phyloP scores from a whole-genome alignment of 495 filamentous ascomycete genomes.

The Xylaria palmicola region DNA sequence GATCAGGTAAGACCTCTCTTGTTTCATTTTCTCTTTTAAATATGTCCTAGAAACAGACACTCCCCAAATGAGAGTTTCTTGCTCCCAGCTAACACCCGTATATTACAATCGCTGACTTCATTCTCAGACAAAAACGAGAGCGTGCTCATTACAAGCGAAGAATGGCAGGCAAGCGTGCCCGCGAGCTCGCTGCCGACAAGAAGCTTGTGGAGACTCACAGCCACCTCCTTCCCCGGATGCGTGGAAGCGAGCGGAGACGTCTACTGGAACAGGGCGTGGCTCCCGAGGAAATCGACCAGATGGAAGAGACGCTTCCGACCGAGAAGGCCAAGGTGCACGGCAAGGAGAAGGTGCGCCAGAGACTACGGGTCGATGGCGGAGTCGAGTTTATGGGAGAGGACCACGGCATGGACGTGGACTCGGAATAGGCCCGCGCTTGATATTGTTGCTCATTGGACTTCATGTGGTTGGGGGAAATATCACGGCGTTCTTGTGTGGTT shows the following conservation, averaged over 20 bases:
- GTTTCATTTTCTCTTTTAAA: background rate
- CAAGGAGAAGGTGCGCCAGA: conserved; percentile 61
- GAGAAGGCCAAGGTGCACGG: conserved; percentile 52
- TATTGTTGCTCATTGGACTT: conserved; percentile 16
- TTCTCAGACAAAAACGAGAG: conserved; percentile 59
- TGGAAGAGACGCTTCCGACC: conserved; percentile 40
- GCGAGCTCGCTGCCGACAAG: conserved; percentile 71
- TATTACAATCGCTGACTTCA: background rate
- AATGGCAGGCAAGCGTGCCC: conserved; percentile 83
- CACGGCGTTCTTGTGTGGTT: conserved; percentile 18
- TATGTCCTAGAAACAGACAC: background rate
- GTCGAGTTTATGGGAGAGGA: conserved; percentile 56
- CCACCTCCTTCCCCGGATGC: conserved; percentile 72
- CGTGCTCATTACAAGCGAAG: conserved; percentile 87
- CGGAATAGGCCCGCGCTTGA: conserved; percentile 29
- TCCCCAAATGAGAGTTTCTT: background rate
- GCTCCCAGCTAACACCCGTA: background rate
- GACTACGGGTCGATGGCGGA: conserved; percentile 63
- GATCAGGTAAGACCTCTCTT: conserved; percentile 56
- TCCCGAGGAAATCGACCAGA: conserved; percentile 56
- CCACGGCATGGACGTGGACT: conserved; percentile 68
- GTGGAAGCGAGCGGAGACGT: conserved; percentile 54
- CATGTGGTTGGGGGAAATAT: conserved; percentile 23
- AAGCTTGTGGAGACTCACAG: conserved; percentile 89
- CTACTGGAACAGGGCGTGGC: conserved; percentile 46